These are phyloP conservation scores for Leccinum truebloodii DNA, from an alignment of 768 basidiomycete species.

Conservation along the genomic window DNA sequence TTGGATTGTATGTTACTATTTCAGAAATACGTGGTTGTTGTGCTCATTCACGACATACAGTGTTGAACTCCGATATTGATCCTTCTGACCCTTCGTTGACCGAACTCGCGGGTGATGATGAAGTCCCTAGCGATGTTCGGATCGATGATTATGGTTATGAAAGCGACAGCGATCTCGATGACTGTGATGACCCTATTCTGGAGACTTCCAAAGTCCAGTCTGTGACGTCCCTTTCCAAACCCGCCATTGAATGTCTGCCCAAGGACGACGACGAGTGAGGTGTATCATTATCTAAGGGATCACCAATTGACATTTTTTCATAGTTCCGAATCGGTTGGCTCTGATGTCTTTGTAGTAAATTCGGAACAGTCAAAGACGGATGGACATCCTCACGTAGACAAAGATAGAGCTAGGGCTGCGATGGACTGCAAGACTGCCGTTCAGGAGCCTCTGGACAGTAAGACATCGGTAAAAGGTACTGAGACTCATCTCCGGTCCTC, in stretches of 20 bases:
- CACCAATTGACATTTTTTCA: neutral
- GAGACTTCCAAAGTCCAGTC: neutral
- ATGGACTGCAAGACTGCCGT: neutral
- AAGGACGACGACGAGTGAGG: constrained; percentile 15
- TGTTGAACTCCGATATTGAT: constrained; percentile 12
- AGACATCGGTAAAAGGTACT: neutral
- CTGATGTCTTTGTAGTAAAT: constrained; percentile 23
- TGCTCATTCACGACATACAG: neutral
- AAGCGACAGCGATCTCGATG: constrained; percentile 38
- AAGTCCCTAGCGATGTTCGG: constrained; percentile 4
- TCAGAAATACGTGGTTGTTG: neutral
- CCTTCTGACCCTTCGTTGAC: constrained; percentile 8
- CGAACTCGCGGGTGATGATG: constrained; percentile 14
- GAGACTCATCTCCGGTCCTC: neutral
- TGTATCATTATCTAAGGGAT: neutral
- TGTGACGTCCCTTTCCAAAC: neutral
- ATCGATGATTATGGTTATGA: constrained; percentile 31
- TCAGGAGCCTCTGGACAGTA: neutral
- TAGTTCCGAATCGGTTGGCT: constrained; percentile 19
- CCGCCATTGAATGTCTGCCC: neutral
- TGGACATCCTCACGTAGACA: neutral
- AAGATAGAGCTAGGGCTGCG: neutral
- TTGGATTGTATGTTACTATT: constrained; percentile 17
- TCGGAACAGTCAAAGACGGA: constrained; percentile 10
- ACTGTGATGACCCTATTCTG: neutral